Evolutionary conservation across 805 yeast species (phyloP), one percentile per base, ranked within the genome.

Genomic region (Blastobotrys muscicola): DNA sequence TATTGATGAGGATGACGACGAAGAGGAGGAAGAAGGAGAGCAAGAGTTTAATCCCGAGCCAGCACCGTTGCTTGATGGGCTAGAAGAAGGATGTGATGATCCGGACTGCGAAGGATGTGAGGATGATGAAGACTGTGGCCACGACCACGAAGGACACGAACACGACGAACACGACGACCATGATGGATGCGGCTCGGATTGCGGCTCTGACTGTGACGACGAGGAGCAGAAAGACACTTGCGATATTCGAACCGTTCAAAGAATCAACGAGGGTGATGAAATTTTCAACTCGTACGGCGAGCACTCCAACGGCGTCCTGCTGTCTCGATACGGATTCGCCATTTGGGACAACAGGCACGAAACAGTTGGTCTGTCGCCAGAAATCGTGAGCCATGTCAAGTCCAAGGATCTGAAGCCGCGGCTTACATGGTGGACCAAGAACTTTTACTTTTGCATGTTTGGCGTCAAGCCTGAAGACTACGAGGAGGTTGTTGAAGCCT

Each of bases 271-370:
- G 30, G 75, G 76, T 6, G 59, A 67, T 9, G 96, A 90, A 55
- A 55, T 90, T 10, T 84, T 79, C 67, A 87, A 85, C 62, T 78
- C 92, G 0, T 89, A 87, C 54, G 97, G 96, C 0, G 81, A 78
- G 23, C 67, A 81, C 33, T 63, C 80, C 11, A 85, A 84, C 51
- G 68, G 82, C 0, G 71, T 75, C 32, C 63, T 89, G 34, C 59
- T 87, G 10, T 76, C 87, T 10, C 71, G 84, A 45, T 89, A 87
- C 58, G 96, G 96, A 1, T 87, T 89, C 58, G 74, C 80, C 8
- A 66, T 73, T 32, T 64, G 68, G 40, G 64, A 65, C n/a, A 76
- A 78, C 50, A 64, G 67, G 1, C 70, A 74, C 53, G 86, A 82
- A 50, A 57, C 70, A 2, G 72, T 82, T 9, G 68, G 76, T 42